Evolutionary conservation across 1,284 basidiomycete genomes (phyloP), one percentile per base, ranked within the genome.

Genomic region (Cronartium quercuum): DNA sequence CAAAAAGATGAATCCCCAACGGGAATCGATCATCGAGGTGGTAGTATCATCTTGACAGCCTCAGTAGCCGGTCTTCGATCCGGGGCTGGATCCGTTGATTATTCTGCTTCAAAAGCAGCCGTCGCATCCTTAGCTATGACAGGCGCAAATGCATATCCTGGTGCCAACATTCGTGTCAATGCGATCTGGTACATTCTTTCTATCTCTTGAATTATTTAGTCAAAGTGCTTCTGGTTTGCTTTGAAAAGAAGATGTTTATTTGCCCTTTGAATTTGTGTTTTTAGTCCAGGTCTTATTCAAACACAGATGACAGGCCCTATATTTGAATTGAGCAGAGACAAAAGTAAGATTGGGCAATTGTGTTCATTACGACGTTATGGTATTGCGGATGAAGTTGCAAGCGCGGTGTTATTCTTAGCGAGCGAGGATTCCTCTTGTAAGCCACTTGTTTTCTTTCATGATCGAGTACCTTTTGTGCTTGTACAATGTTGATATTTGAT

Each of bases 51-150:
- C 74, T 77, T 81, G 67, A 81, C 80, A 34, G 78, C 80, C 4
- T 79, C 78, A 2, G 79, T 80, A 10, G 80, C 80, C 2, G 80
- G 80, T 38, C 44, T 81, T 4, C 70, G 80, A 6, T 77, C 76
- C n/a, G 80, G 80, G 18, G 80, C 79, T 0, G 80, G 80, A 1
- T 78, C 78, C 10, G 77, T 78, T 57, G 80, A 81, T 68, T 81
- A 81, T 77, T 80, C 79, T 55, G 80, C 80, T 10, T 77, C 76
- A 44, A 81, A 81, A 63, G 80, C 80, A 0, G 80, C 80, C 1
- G 80, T 81, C 15, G 78, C 80, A 68, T 78, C 77, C 12, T 66
- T 81, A 5, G 80, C 79, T 3, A 73, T 77, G 34, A 78, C 79
- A 0, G 77, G 78, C 4, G 75, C 80, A 0, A 81, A 80, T 77